These are phyloP conservation scores for Ilex aquifolium DNA, from an alignment of 257 asterid species.

Conservation along the genomic window DNA sequence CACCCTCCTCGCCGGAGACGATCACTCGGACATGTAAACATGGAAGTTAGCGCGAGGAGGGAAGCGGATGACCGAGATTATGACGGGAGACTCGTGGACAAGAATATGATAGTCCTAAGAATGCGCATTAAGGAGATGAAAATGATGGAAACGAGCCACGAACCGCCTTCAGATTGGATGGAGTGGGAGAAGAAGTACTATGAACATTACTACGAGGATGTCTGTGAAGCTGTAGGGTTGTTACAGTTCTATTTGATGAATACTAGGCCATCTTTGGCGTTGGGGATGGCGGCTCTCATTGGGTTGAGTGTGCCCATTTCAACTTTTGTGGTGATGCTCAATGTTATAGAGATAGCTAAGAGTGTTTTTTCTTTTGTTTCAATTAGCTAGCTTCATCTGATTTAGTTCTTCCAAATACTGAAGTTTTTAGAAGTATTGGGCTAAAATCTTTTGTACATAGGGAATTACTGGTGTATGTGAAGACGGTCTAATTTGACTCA, in stretches of 20 bases:
- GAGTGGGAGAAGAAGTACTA: constrained; percentile 56
- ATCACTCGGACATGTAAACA: neutral
- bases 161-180: constrained; percentile 36
- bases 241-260: constrained; percentile 53
- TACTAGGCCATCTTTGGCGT: constrained; percentile 56
- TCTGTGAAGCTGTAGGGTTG: constrained; percentile 36
- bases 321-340: constrained; percentile 19
- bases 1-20: constrained; percentile 4
- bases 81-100: constrained; percentile 30
- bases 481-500: too few relatives aligned
- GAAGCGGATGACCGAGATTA: constrained; percentile 8
- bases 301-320: constrained; percentile 40
- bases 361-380: constrained; percentile 13
- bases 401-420: too few relatives aligned
- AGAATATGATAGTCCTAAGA: constrained; percentile 46
- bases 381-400: neutral
- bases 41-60: constrained; percentile 15
- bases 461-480: too few relatives aligned
- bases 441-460: too few relatives aligned
- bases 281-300: constrained; percentile 41
- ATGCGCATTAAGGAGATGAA: constrained; percentile 56
- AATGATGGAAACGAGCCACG: constrained; percentile 19
- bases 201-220: constrained; percentile 37
- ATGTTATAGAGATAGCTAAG: constrained; percentile 28
- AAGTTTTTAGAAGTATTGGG: too few relatives aligned